phyloP scores from a whole-genome alignment of 2,329 filamentous ascomycete species.

The Lasiodiplodia theobromae region DNA sequence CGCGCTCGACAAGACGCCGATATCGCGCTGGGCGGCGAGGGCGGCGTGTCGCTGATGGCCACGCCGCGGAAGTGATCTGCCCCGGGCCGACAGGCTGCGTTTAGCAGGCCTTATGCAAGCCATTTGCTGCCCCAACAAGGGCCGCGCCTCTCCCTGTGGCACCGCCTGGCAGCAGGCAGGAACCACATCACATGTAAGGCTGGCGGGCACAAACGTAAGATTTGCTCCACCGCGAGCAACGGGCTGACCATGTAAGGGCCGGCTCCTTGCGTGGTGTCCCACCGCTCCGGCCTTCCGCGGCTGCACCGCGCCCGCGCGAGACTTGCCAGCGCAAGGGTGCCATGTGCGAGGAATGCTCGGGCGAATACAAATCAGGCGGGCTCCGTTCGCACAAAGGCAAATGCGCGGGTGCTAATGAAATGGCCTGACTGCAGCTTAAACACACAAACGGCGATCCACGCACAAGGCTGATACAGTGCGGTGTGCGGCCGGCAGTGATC shows the following conservation, averaged over 20 bases:
- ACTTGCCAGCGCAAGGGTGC: conserved; percentile 39
- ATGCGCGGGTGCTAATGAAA: conserved; percentile 18
- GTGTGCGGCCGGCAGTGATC: conserved; percentile 25
- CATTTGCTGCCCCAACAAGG: conserved; percentile 26
- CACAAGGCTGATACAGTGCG: conserved; percentile 29
- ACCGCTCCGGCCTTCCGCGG: conserved; percentile 30
- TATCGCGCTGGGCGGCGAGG: neutral
- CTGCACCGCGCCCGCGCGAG: conserved; percentile 24
- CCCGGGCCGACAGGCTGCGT: conserved; percentile 1
- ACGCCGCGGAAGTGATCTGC: conserved; percentile 20
- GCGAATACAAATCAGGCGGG: conserved; percentile 27
- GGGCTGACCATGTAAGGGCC: conserved; percentile 24
- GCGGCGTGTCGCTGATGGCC: conserved; percentile 2
- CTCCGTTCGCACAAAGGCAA: conserved; percentile 28
- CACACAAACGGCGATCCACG: conserved; percentile 28
- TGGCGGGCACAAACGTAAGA: conserved; percentile 27
- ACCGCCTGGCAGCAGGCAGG: conserved; percentile 16
- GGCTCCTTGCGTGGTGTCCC: conserved; percentile 28
- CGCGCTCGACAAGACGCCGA: conserved; percentile 4
- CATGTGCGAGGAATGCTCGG: conserved; percentile 41
- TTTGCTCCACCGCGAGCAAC: conserved; percentile 26
- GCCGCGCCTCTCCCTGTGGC: conserved; percentile 16
- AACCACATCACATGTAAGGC: conserved; percentile 28
- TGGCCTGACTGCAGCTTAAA: conserved; percentile 28
- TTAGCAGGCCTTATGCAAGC: conserved; percentile 14